Evolutionary conservation across 2,329 filamentous ascomycete species (phyloP).

Genomic region (Penicillium olsonii): DNA sequence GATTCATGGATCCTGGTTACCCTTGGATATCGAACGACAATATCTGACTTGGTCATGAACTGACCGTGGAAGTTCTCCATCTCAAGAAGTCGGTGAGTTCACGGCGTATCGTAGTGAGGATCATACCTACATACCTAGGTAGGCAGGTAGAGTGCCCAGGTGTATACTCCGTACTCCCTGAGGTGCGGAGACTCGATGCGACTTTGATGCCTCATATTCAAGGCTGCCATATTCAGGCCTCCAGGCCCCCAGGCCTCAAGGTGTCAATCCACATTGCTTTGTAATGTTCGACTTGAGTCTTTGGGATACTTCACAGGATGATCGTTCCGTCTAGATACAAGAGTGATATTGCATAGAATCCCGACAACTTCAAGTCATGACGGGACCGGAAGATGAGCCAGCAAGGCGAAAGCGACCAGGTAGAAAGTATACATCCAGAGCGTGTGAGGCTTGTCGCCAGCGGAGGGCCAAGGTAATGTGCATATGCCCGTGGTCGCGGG

Average conservation of each 20-base stretch:
- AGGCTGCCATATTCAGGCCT: not conserved
- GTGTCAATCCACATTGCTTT: constrained; percentile 2
- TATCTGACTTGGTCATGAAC: no score
- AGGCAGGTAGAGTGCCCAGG: no score
- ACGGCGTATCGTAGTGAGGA: no score
- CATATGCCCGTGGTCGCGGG: not conserved
- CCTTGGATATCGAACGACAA: no score
- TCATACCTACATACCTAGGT: no score
- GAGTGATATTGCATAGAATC: no score
- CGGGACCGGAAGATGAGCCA: constrained; percentile 14
- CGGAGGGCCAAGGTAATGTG: constrained; percentile 37
- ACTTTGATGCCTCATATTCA: not conserved
- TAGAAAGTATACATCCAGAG: constrained; percentile 32
- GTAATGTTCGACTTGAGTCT: constrained; percentile 9
- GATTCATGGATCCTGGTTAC: no score
- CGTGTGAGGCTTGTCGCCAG: constrained; percentile 42
- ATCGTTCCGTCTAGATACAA: no score
- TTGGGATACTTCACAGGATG: no score
- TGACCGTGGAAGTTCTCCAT: no score
- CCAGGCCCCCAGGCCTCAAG: not conserved
- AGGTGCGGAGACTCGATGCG: not conserved
- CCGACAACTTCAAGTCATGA: constrained; percentile 1
- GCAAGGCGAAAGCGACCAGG: constrained; percentile 16
- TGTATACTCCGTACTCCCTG: not conserved
- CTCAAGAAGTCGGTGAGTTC: no score